Percentiles rank a stretch among this genome's conserved stretches.
Evolutionary conservation across 2,329 filamentous ascomycete genomes (phyloP).

Genomic region (Ploettnerulaceae sp.): DNA sequence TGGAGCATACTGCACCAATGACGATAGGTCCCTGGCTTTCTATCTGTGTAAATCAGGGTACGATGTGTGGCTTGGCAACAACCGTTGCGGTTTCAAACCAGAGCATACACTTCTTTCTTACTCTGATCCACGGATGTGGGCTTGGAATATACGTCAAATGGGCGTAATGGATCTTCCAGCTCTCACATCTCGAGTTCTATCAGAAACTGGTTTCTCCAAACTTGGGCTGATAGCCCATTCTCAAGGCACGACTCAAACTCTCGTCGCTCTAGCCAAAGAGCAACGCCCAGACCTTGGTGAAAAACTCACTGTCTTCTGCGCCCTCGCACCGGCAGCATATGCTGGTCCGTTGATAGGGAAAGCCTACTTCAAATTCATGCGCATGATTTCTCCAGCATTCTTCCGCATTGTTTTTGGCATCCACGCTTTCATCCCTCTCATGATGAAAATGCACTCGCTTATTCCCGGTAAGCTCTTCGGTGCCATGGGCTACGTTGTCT

Average conservation of each 20-base stretch:
- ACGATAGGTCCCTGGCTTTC: conserved; percentile 85
- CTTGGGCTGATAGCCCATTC: conserved; percentile 82
- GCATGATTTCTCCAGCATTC: conserved; percentile 66
- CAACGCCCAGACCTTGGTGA: conserved; percentile 80
- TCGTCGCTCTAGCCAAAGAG: conserved; percentile 84
- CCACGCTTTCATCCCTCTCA: conserved; percentile 87
- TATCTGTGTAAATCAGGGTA: conserved; percentile 88
- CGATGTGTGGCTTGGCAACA: conserved; percentile 95
- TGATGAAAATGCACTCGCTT: conserved; percentile 41
- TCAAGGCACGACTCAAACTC: conserved; percentile 84
- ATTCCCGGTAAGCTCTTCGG: conserved; percentile 68
- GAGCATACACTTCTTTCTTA: conserved; percentile 67
- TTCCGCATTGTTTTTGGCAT: conserved; percentile 86
- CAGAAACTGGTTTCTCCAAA: conserved; percentile 77
- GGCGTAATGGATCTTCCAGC: conserved; percentile 84
- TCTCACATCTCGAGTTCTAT: conserved; percentile 71
- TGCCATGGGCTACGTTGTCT: conserved; percentile 80
- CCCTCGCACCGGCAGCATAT: conserved; percentile 84
- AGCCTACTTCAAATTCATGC: conserved; percentile 90
- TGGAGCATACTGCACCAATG: conserved; percentile 84
- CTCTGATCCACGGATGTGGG: conserved; percentile 87
- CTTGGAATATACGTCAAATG: conserved; percentile 94
- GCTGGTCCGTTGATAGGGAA: conserved; percentile 81
- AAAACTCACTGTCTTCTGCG: conserved; percentile 84
- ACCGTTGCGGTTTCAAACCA: conserved; percentile 79